phyloP scores from a whole-genome alignment of 129 eudicot genomes.

The Chrysanthemum seticuspe region DNA sequence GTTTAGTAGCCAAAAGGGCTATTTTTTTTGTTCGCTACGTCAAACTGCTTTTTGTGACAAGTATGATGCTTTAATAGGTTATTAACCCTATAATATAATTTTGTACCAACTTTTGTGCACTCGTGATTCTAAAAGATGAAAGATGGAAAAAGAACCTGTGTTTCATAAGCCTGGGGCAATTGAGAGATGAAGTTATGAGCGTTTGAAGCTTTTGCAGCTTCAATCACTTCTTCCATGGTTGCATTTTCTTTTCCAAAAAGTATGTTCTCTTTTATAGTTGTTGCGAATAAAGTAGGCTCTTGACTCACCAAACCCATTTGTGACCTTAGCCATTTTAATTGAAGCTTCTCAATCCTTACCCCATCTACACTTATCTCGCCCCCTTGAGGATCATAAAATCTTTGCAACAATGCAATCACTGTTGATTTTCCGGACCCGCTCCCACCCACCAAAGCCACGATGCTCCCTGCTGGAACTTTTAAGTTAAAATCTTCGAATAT shows the following conservation, averaged over 20 bases:
- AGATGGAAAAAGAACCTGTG: slow-evolving; percentile 58
- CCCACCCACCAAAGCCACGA: slow-evolving; percentile 80
- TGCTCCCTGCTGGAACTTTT: slow-evolving; percentile 57
- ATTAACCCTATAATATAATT: no score
- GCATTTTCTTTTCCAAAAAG: slow-evolving; percentile 93
- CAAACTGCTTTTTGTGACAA: no score
- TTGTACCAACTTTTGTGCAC: background rate
- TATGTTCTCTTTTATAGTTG: slow-evolving; percentile 82
- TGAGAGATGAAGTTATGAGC: slow-evolving; percentile 87
- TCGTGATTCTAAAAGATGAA: background rate
- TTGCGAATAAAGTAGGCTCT: slow-evolving; percentile 89
- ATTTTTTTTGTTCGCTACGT: no score
- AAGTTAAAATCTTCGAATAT: slow-evolving; percentile 53
- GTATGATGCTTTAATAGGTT: no score
- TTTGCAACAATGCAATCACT: slow-evolving; percentile 58
- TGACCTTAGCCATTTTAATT: slow-evolving; percentile 82
- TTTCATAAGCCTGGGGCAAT: slow-evolving; percentile 87
- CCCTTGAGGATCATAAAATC: slow-evolving; percentile 70
- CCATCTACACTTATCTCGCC: slow-evolving; percentile 78
- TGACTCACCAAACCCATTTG: slow-evolving; percentile 97
- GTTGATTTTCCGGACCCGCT: slow-evolving; percentile 91
- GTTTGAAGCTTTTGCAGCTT: slow-evolving; percentile 83
- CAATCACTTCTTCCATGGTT: slow-evolving; percentile 66
- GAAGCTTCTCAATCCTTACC: slow-evolving; percentile 59
- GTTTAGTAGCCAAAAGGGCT: no score